Conservation (phyloP, 2,329 filamentous ascomycete species). For the Zopfia rhizophila region DNA sequence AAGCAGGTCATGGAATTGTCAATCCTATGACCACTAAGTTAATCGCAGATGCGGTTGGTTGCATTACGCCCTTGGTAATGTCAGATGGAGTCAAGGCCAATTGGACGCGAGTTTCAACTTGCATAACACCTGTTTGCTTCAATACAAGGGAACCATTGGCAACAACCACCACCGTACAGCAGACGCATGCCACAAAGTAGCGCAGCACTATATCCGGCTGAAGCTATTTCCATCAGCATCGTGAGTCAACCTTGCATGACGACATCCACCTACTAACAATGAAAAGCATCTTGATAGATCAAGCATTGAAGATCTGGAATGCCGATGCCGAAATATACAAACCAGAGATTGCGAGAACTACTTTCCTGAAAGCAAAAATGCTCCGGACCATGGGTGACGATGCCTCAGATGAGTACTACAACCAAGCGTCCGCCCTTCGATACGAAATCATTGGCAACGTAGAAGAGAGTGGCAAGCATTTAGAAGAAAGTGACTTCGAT, state of each 20-base stretch:
- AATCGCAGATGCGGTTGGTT: too few species aligned
- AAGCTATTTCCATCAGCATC: too few species aligned
- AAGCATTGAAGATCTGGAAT: too few species aligned
- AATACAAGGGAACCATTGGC: slow-evolving; percentile 12
- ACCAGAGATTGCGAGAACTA: neutral
- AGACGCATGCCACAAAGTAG: slow-evolving; percentile 6
- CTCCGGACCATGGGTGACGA: slow-evolving; percentile 1
- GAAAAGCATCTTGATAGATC: too few species aligned
- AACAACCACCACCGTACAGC: slow-evolving; percentile 12
- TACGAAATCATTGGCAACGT: slow-evolving; percentile 13
- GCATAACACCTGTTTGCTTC: slow-evolving; percentile 2
- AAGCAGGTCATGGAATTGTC: too few species aligned
- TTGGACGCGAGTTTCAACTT: slow-evolving; percentile 2
- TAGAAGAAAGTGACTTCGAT: slow-evolving; percentile 11
- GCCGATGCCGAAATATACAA: too few species aligned
- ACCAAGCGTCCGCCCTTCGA: slow-evolving; percentile 11
- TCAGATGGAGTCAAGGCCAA: too few species aligned
- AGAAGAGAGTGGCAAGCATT: slow-evolving; percentile 8
- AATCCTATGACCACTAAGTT: too few species aligned
- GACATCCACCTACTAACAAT: too few species aligned
- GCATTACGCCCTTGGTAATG: slow-evolving; percentile 11
- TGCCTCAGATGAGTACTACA: slow-evolving; percentile 10
- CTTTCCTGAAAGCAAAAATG: neutral
- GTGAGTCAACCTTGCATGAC: too few species aligned
- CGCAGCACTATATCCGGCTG: slow-evolving; percentile 8